Evolutionary conservation across 1,284 basidiomycete genomes (phyloP), one percentile per base, ranked within the genome.

Genomic region (Gyrodon tennesseensis): DNA sequence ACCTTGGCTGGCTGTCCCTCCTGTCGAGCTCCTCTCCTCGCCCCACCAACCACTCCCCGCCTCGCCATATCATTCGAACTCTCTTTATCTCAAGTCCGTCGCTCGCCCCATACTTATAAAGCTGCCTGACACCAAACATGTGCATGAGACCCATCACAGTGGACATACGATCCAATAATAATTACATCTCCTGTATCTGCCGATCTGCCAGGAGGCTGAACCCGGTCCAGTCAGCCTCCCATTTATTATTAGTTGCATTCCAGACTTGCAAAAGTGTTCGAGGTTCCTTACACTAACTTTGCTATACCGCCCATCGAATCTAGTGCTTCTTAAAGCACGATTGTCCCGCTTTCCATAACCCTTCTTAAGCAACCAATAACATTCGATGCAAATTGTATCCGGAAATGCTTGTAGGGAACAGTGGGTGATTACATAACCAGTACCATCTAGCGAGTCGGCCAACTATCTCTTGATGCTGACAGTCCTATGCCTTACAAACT

Each of bases 401-500:
- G 46, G 12, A 48, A 27, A 34, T 34, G 31, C 31, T 34, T 34
- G 31, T 34, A 15, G 27, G 1, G 2, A n/a, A 34, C 13, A n/a
- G 23, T 34, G 1, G 40, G 27, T 29, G 55, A 51, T 63, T 63
- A 63, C 34, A 18, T 39, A 61, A 61, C 55, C 18, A 23, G 25
- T 16, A n/a, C 5, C 23, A 19, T 16, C 34, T 13, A 37, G 34
- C 34, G 34, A 39, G 37, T 16, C 15, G 13, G 37, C 37, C 37
- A 15, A 39, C 9, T 16, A 34, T 55, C 52, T 61, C 65, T 31
- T 43, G 48, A 31, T 59, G 37, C n/a, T 37, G 61, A 67, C 41
- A 43, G 29, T 56, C 31, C 37, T 52, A 92, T 92, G 90, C 86
- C 87, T 65, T 96, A 92, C 81, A 91, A 88, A 80, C 82, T 96